These are phyloP conservation scores for Fraxinus velutina DNA, from an alignment of 305 asterid species.

Conservation along the genomic window DNA sequence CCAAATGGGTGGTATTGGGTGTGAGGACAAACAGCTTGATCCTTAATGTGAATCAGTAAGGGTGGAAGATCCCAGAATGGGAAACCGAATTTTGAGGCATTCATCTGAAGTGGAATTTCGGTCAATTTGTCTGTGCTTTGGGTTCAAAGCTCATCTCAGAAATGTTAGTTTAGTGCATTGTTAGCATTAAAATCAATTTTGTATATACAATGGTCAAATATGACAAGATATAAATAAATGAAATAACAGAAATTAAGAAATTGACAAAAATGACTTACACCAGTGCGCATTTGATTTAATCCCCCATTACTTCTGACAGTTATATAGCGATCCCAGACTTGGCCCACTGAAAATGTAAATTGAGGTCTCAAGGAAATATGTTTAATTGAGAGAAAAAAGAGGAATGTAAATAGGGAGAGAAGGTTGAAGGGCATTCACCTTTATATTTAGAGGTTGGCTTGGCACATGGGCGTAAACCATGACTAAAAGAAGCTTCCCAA, in stretches of 20 bases:
- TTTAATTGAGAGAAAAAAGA: conserved; percentile 18
- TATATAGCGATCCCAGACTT: conserved; percentile 58
- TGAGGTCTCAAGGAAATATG: conserved; percentile 15
- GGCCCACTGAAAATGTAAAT: conserved; percentile 45
- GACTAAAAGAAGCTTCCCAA: conserved; percentile 60
- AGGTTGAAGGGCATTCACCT: conserved; percentile 42
- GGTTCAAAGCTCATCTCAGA: not conserved
- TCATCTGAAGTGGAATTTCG: conserved; percentile 3
- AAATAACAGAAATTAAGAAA: conserved; percentile 16
- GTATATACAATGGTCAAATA: conserved; percentile 10
- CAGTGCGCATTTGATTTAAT: conserved; percentile 91
- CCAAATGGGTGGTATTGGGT: not conserved
- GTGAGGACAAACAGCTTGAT: not conserved
- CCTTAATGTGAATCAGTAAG: not conserved
- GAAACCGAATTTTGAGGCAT: conserved; percentile 13
- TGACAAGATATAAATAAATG: conserved; percentile 3
- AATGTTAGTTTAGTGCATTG: not conserved
- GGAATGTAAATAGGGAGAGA: conserved; percentile 1
- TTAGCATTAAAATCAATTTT: not conserved
- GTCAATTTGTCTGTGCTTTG: not conserved
- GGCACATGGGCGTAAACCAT: conserved; percentile 59
- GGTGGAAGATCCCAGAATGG: not conserved
- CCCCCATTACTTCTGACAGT: conserved; percentile 93
- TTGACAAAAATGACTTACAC: conserved; percentile 45
- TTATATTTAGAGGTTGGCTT: conserved; percentile 63